Conservation (phyloP, 805 yeast species). For the Candida ficus region DNA sequence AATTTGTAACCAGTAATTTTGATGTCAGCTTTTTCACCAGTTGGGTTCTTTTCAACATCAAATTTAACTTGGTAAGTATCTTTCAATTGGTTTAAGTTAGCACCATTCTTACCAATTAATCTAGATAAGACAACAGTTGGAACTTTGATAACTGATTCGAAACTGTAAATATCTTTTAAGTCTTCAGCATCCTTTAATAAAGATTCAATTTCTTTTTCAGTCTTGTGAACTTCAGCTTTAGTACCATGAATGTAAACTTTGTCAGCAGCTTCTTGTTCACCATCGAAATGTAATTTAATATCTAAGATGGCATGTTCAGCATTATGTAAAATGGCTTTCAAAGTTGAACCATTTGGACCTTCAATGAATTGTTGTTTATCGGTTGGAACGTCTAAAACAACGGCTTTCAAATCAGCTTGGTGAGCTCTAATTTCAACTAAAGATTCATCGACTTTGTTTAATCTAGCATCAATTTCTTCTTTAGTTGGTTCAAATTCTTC, state of each 20-base stretch:
- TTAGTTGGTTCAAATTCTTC: constrained; percentile 73
- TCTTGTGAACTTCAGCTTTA: constrained; percentile 52
- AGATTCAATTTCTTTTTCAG: constrained; percentile 45
- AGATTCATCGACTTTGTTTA: constrained; percentile 48
- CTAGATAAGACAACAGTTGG: constrained; percentile 68
- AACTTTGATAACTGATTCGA: constrained; percentile 43
- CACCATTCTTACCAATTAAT: constrained; percentile 87
- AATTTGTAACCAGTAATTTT: constrained; percentile 70
- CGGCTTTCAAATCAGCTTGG: constrained; percentile 47
- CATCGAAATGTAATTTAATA: constrained; percentile 41
- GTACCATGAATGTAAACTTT: constrained; percentile 67
- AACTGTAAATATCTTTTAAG: constrained; percentile 40
- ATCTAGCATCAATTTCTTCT: constrained; percentile 50
- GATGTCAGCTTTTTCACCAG: constrained; percentile 42
- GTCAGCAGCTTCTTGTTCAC: constrained; percentile 37
- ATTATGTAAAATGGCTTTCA: constrained; percentile 34
- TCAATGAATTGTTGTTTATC: constrained; percentile 53
- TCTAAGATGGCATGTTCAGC: constrained; percentile 30
- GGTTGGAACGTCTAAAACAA: constrained; percentile 45
- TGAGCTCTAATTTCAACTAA: constrained; percentile 55
- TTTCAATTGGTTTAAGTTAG: constrained; percentile 59
- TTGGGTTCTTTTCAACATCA: constrained; percentile 60
- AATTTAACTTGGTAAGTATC: constrained; percentile 72
- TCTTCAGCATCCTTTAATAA: constrained; percentile 53
- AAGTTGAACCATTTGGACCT: constrained; percentile 59